Conservation (phyloP, 1,284 basidiomycete genomes). For the Apiotrichum gracile region DNA sequence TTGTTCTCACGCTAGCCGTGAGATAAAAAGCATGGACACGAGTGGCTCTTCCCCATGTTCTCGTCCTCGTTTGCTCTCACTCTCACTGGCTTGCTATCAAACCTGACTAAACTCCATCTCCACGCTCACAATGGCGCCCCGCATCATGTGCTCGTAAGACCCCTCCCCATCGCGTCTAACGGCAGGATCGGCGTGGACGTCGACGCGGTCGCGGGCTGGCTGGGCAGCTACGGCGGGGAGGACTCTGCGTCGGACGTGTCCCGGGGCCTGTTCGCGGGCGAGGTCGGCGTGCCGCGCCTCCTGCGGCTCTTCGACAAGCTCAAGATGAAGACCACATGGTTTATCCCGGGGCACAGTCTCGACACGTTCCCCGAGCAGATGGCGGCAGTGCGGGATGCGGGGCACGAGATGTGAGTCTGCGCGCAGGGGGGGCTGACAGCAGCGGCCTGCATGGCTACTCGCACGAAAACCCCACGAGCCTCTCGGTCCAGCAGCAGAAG, state of each 20-base stretch:
- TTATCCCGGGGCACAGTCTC: slow-evolving; percentile 55
- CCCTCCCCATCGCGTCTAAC: neutral
- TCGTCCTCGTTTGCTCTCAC: too few relatives aligned
- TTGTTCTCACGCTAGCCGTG: too few relatives aligned
- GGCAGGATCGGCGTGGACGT: slow-evolving; percentile 55
- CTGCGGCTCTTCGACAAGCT: slow-evolving; percentile 69
- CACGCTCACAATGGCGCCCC: neutral
- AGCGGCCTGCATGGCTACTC: slow-evolving; percentile 66
- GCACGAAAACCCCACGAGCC: slow-evolving; percentile 63
- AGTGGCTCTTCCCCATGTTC: too few relatives aligned
- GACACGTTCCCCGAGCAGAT: slow-evolving; percentile 49
- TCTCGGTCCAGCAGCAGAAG: slow-evolving; percentile 63
- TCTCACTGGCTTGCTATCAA: too few relatives aligned
- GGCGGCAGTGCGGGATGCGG: slow-evolving; percentile 46
- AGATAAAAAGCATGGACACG: too few relatives aligned
- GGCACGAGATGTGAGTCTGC: slow-evolving; percentile 46
- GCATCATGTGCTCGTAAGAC: slow-evolving; percentile 13
- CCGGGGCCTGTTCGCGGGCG: slow-evolving; percentile 54
- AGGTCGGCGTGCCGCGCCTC: slow-evolving; percentile 63
- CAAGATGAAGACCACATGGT: slow-evolving; percentile 63
- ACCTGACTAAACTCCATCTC: too few relatives aligned
- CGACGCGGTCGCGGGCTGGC: slow-evolving; percentile 61
- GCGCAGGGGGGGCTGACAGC: neutral
- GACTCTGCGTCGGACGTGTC: slow-evolving; percentile 47
- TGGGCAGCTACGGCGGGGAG: slow-evolving; percentile 48